Base-by-base conservation (phyloP, 1,139 yeast species). In the Kodamaea sp. region DNA sequence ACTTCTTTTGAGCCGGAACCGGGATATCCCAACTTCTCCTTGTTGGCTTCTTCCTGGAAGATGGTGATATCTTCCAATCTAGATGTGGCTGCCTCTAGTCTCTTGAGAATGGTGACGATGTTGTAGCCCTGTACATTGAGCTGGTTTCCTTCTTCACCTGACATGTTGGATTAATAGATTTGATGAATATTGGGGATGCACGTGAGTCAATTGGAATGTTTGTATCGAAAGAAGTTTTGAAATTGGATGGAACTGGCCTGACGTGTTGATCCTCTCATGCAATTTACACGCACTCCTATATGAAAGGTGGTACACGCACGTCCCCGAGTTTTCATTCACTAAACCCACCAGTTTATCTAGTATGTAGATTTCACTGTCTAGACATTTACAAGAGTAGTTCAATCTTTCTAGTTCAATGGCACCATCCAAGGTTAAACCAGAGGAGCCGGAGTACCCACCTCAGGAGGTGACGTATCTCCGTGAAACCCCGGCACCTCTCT, bases 61-160 rank as follows among this genome's bases (percentile, higher is more conserved):
- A 85, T 76, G 15, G 95, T 85, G 37, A 89, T 80, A 59, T 89
- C 96, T 54, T 89, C 97, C 51, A 89, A 77, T 34, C 97, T 78
- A 10, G 96, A 83, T 10, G 97, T 88, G 25, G 97, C 97, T 12
- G 95, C 92, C 61, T 89, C 97, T 51, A 89, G 75, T 46, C 96
- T 66, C 54, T 87, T 87, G 63, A 87, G 76, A 38, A 87, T 73
- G 39, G 94, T 87, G 29, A 84, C 86, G 42, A 87, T 73, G 57
- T 85, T 87, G 66, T 83, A 85, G 15, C 94, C 92, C 51, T 83
- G 92, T 28, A 82, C 77, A 48, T 78, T 77, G 56, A 77, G 75
- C 53, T 71, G 76, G 42, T 60, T 66, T 26, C 14, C 20, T 50
- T 77, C 78, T 51, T 79, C 83, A 24, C 74, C 38, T 6, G 52